A percentile compares a stretch with the other conserved stretches of the same genome.
These are phyloP conservation scores for Globisporangium cederbergense DNA, from an alignment of 352 stramenopile species.

Conservation along the genomic window DNA sequence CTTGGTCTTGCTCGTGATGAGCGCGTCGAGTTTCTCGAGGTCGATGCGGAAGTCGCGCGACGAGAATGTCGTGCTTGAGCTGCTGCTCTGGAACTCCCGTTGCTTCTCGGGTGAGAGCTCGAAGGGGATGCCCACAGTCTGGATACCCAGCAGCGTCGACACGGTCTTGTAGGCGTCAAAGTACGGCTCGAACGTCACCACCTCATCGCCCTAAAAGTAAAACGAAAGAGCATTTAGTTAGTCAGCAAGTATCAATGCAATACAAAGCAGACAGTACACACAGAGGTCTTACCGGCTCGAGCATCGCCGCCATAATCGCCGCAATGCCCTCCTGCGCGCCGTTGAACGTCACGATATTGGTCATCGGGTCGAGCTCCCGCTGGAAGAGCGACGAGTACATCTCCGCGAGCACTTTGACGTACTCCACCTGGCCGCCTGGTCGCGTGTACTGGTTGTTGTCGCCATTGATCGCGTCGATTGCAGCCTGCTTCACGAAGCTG, in stretches of 20 bases:
- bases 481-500: slow-evolving; percentile 86
- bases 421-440: slow-evolving; percentile 72
- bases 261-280: neutral
- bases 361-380: slow-evolving; percentile 68
- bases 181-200: slow-evolving; percentile 88
- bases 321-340: slow-evolving; percentile 87
- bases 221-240: neutral
- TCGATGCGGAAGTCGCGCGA: slow-evolving; percentile 86
- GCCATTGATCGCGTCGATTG: slow-evolving; percentile 72
- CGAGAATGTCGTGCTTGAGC: slow-evolving; percentile 35
- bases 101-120: slow-evolving; percentile 47
- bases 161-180: slow-evolving; percentile 90
- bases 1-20: slow-evolving; percentile 90
- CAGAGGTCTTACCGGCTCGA: slow-evolving; percentile 47
- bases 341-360: slow-evolving; percentile 85
- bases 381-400: slow-evolving; percentile 74
- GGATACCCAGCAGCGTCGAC: slow-evolving; percentile 78
- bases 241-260: no score
- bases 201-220: slow-evolving; percentile 59
- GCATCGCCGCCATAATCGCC: slow-evolving; percentile 68
- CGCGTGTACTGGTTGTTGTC: slow-evolving; percentile 90
- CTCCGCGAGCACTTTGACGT: slow-evolving; percentile 75
- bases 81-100: slow-evolving; percentile 32
- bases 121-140: slow-evolving; percentile 70
- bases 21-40: slow-evolving; percentile 73